Percentiles rank a stretch among this genome's conserved stretches.
phyloP scores from a whole-genome alignment of 495 filamentous ascomycete species.

The Sabuloglossum arenarium region DNA sequence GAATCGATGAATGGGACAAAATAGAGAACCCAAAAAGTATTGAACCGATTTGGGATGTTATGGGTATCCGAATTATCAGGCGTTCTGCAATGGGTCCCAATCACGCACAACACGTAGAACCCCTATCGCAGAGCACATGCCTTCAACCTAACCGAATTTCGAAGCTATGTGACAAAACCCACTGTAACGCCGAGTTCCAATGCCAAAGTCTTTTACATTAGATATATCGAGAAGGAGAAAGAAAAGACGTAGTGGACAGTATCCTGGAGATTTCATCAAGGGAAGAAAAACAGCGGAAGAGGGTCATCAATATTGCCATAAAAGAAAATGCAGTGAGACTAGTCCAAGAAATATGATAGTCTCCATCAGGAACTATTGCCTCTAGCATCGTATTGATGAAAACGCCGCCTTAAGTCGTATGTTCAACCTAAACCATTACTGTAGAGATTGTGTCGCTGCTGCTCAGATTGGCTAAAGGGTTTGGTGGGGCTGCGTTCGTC shows the following conservation, averaged over 20 bases:
- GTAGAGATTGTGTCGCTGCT: background rate
- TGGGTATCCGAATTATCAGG: background rate
- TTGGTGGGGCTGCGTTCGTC: background rate
- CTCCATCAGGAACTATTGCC: background rate
- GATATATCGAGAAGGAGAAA: background rate
- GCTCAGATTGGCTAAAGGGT: background rate
- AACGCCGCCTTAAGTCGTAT: background rate
- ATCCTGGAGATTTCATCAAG: background rate
- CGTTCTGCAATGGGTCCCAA: background rate
- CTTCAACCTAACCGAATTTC: background rate
- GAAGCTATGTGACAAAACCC: background rate
- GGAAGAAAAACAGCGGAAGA: background rate
- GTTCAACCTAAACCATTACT: background rate
- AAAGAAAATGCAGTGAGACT: background rate
- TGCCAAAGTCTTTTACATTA: conserved; percentile 1
- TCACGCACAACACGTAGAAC: background rate
- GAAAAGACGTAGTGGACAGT: background rate
- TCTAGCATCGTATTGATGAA: background rate
- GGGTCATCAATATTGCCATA: background rate
- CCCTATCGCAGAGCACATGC: background rate
- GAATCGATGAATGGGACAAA: no score
- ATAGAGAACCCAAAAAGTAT: no score
- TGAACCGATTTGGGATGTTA: background rate
- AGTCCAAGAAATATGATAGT: background rate
- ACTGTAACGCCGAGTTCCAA: background rate